Base-by-base conservation (phyloP, 805 yeast species). In the Kodamaea kaohsiungensis region DNA sequence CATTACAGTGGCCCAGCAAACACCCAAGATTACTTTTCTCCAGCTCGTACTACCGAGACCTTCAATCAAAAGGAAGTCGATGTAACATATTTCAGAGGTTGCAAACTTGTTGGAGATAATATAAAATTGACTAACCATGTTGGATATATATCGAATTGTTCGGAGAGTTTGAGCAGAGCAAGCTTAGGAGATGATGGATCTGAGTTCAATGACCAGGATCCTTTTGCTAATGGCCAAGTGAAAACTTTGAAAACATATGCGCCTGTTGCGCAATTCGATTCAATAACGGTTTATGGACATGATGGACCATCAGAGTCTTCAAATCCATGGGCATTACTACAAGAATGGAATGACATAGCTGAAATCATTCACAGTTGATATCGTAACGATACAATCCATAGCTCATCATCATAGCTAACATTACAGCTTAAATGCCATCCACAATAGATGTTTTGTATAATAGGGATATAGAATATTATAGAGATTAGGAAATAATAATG, bases 61-160 rank as follows among this genome's bases (percentile, higher is more conserved):
- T 22, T 42, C 35, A 55, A 52, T 7, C 35, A 55, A 52, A 6
- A 61, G 56, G 18, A 50, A 56, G 18, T 54, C 52, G 57, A 57
- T 3, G 56, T 64, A 1, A 69, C 72, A 4, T 71, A 66, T 58
- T 73, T 71, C 51, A 60, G 77, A 60, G 77, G 77, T 1, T 64
- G 71, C 53, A 69, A 65, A 55, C 58, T 73, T 17, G 61, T 70
- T 7, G 76, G 76, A 0, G 56, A 55, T 13, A 42, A 53, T 7
- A 46, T 68, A 5, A 60, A 59, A 8, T 49, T 56, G 10, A 48
- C 59, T 6, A 46, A 58, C 25, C 57, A 61, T 52, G 55, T 50
- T 1, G 75, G 74, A 3, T 71, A 67, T 55, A 45, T 73, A 2
- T 45, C 70, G 39, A 65, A 66, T 40, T 60, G 64, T 43, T 59